phyloP scores from a whole-genome alignment of 2,329 filamentous ascomycete genomes.

The Elsinoe arachidis region DNA sequence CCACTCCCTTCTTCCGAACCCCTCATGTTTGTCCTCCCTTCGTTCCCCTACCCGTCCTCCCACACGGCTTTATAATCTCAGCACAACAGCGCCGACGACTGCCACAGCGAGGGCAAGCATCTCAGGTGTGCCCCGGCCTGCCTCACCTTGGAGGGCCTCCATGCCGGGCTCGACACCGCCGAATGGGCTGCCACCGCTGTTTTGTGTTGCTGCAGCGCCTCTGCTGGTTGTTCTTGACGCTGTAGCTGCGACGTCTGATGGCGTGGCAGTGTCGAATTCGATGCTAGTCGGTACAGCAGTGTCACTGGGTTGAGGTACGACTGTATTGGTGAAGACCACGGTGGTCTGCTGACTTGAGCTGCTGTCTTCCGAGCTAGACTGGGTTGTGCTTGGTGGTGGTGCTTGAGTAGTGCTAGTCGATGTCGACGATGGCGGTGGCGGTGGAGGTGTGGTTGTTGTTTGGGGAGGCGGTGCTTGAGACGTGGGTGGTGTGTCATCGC shows the following conservation, averaged over 20 bases:
- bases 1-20: neutral
- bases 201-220: conserved; percentile 15
- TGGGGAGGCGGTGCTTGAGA: conserved; percentile 12
- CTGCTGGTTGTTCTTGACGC: conserved; percentile 28
- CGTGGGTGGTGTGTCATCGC: conserved; percentile 11
- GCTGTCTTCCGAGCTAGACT: conserved; percentile 13
- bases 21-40: neutral
- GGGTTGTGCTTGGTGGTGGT: conserved; percentile 14
- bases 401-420: conserved; percentile 6
- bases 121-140: neutral
- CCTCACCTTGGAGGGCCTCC: neutral
- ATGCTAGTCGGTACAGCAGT: conserved; percentile 16
- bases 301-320: conserved; percentile 15
- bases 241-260: conserved; percentile 17
- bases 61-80: neutral
- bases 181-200: conserved; percentile 40
- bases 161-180: conserved; percentile 21
- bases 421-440: neutral
- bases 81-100: neutral
- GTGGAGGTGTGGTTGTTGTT: conserved; percentile 10
- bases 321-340: conserved; percentile 12
- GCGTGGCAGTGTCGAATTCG: conserved; percentile 17
- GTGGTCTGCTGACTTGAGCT: conserved; percentile 3
- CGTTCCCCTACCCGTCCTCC: neutral
- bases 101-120: neutral